Evolutionary conservation across 768 basidiomycete genomes (phyloP).

Genomic region (Mycena filopes): DNA sequence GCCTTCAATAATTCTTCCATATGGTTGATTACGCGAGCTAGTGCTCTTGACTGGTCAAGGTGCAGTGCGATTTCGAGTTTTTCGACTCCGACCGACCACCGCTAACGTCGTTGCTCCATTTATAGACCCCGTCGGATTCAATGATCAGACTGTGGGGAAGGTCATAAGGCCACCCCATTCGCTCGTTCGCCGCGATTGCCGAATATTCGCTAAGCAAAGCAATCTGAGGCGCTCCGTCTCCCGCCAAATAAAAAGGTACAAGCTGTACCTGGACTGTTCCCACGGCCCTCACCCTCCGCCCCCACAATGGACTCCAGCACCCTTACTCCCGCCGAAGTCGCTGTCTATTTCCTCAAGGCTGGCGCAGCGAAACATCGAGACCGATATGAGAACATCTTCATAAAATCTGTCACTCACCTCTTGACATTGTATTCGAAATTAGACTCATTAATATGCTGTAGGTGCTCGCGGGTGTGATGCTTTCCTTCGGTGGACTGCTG

Average conservation of each 20-base stretch:
- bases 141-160: too few relatives aligned
- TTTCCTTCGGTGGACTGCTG: constrained; percentile 79
- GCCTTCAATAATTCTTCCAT: too few relatives aligned
- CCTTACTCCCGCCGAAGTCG: constrained; percentile 68
- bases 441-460: constrained; percentile 37
- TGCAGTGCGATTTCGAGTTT: too few relatives aligned
- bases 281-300: constrained; percentile 12
- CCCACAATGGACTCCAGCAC: constrained; percentile 48
- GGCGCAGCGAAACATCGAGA: constrained; percentile 73
- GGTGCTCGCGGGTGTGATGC: constrained; percentile 76
- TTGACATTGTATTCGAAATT: neutral
- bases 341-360: constrained; percentile 63
- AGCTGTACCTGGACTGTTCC: neutral
- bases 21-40: too few relatives aligned
- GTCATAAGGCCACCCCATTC: too few relatives aligned
- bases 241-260: neutral
- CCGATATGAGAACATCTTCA: constrained; percentile 66
- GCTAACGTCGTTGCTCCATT: too few relatives aligned
- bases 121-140: too few relatives aligned
- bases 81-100: too few relatives aligned
- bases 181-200: neutral
- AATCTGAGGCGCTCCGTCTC: neutral
- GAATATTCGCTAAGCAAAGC: too few relatives aligned
- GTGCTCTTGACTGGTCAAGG: too few relatives aligned
- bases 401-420: constrained; percentile 68